A percentile compares a stretch with the other conserved stretches of the same genome.
These are phyloP conservation scores for Eimeria zaria DNA, from an alignment of 169 alveolate genomes.

Conservation along the genomic window DNA sequence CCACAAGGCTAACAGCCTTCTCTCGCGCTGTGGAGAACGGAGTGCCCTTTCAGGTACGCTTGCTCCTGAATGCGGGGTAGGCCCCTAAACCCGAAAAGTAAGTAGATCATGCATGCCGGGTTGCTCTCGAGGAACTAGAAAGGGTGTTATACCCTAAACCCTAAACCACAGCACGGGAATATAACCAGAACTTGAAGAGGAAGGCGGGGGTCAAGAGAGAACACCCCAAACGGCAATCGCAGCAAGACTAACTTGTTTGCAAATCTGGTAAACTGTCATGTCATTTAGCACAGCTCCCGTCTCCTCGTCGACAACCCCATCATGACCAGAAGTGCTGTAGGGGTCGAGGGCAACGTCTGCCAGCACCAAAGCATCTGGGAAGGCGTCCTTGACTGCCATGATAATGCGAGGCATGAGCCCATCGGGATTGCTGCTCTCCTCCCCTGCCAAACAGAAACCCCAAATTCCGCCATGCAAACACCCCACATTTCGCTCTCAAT, in stretches of 20 bases:
- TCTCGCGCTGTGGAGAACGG: neutral
- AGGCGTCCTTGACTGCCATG: conserved; percentile 86
- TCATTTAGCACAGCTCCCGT: conserved; percentile 88
- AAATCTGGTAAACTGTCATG: conserved; percentile 87
- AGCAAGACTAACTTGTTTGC: conserved; percentile 85
- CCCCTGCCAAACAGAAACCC: conserved; percentile 59
- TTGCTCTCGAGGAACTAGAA: neutral
- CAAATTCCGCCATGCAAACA: conserved; percentile 1
- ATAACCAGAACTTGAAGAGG: neutral
- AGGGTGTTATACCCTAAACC: too few species aligned
- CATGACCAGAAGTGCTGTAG: conserved; percentile 89
- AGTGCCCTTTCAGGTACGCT: neutral
- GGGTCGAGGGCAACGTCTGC: conserved; percentile 90
- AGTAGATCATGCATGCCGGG: neutral
- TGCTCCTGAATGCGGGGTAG: neutral
- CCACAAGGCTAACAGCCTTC: neutral
- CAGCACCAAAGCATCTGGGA: conserved; percentile 86
- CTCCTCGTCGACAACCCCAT: conserved; percentile 88
- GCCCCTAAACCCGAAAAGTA: neutral
- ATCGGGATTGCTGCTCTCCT: conserved; percentile 88
- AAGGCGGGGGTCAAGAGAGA: neutral
- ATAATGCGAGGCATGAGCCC: conserved; percentile 86
- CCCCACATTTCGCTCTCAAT: neutral
- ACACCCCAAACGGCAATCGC: neutral
- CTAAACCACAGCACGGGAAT: neutral